phyloP scores from a whole-genome alignment of 495 filamentous ascomycete species.

The Aspergillus wentii region DNA sequence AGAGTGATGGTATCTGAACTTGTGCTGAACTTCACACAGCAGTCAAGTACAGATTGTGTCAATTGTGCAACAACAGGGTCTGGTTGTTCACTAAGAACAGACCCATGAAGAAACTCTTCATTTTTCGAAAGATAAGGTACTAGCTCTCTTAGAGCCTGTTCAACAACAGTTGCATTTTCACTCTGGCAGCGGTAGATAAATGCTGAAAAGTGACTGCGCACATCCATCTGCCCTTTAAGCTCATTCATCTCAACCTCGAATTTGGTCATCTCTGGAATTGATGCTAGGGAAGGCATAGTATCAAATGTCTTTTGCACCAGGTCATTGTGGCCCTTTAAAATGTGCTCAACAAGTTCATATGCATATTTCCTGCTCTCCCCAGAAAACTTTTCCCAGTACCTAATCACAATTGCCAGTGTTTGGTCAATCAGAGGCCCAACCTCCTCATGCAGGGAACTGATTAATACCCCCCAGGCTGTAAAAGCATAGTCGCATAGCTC shows the following conservation, averaged over 20 bases:
- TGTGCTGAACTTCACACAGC: constrained; percentile 70
- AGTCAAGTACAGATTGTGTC: constrained; percentile 75
- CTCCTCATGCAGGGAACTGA: constrained; percentile 70
- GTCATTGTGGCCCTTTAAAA: constrained; percentile 56
- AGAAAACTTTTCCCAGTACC: constrained; percentile 70
- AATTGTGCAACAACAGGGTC: constrained; percentile 67
- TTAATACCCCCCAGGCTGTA: constrained; percentile 75
- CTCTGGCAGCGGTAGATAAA: constrained; percentile 70
- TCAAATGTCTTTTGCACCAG: constrained; percentile 60
- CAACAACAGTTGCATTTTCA: constrained; percentile 79
- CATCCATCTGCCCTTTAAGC: constrained; percentile 56
- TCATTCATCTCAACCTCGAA: constrained; percentile 58
- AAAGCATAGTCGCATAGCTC: constrained; percentile 74
- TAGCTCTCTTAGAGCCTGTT: constrained; percentile 73
- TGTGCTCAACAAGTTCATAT: constrained; percentile 53
- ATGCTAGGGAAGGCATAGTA: constrained; percentile 70
- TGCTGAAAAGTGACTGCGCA: constrained; percentile 58
- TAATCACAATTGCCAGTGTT: constrained; percentile 79
- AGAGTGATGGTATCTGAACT: constrained; percentile 58
- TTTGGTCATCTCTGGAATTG: constrained; percentile 63
- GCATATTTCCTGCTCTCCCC: constrained; percentile 52
- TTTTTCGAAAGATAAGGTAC: constrained; percentile 63
- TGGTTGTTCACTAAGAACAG: constrained; percentile 81
- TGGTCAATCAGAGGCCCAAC: constrained; percentile 75
- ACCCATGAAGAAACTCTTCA: constrained; percentile 76